Conservation (phyloP, 2,329 filamentous ascomycete genomes). For the Ophiocordyceps camponoti-floridani region DNA sequence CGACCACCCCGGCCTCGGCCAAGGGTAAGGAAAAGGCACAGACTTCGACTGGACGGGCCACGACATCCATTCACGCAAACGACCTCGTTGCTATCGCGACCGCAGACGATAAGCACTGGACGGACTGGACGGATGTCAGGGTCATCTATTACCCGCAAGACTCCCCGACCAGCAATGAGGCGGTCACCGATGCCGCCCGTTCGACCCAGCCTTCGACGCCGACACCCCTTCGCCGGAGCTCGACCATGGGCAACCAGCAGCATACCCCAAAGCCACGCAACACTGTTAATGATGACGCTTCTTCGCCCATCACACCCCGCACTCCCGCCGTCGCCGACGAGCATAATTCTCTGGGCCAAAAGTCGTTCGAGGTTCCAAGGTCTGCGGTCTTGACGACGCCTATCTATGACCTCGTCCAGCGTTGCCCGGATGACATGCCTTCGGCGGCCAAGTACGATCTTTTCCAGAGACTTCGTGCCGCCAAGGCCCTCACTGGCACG, state of each 20-base stretch:
- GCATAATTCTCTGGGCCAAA: constrained; percentile 23
- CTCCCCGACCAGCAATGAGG: constrained; percentile 7
- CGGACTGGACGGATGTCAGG: constrained; percentile 64
- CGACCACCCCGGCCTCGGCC: constrained; percentile 34
- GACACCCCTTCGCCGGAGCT: constrained; percentile 54
- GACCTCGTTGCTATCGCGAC: constrained; percentile 64
- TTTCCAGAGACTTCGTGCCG: constrained; percentile 64
- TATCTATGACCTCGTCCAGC: constrained; percentile 37
- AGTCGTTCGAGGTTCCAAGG: constrained; percentile 47
- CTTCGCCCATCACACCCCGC: constrained; percentile 30
- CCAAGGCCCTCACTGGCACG: constrained; percentile 58
- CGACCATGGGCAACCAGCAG: constrained; percentile 31
- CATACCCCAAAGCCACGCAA: constrained; percentile 22
- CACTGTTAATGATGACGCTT: constrained; percentile 16
- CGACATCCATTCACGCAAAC: constrained; percentile 54
- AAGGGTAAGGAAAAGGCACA: constrained; percentile 62
- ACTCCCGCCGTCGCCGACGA: constrained; percentile 20
- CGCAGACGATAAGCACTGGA: constrained; percentile 40
- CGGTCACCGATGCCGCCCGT: constrained; percentile 9
- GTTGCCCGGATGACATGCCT: constrained; percentile 47
- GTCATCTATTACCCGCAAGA: constrained; percentile 56
- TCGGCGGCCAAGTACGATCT: constrained; percentile 63
- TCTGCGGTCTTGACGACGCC: constrained; percentile 31
- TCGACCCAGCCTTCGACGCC: constrained; percentile 47
- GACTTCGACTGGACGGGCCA: constrained; percentile 22